phyloP scores from a whole-genome alignment of 2,329 filamentous ascomycete genomes.

The Diaporthe humulicola region DNA sequence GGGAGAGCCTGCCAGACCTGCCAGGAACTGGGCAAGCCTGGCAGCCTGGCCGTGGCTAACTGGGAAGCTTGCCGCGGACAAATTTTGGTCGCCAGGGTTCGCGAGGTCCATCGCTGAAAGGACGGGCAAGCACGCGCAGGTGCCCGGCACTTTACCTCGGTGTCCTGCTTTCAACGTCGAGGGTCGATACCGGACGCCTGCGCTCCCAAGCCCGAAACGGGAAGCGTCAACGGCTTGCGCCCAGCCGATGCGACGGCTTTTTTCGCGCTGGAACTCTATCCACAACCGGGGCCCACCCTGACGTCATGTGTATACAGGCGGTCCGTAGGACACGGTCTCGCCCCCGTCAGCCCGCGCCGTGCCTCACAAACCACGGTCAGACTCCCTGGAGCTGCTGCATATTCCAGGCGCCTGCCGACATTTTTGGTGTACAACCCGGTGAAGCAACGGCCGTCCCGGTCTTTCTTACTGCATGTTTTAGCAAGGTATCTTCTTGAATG shows the following conservation, averaged over 20 bases:
- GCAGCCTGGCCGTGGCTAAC: too few species aligned
- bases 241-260: slow-evolving; percentile 29
- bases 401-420: neutral
- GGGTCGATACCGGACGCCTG: neutral
- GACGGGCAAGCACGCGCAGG: slow-evolving; percentile 1
- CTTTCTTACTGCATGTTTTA: neutral
- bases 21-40: neutral
- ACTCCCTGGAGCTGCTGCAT: slow-evolving; percentile 11
- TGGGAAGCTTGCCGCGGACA: neutral
- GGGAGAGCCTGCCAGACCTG: neutral
- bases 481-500: neutral
- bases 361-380: slow-evolving; percentile 2
- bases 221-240: slow-evolving; percentile 11
- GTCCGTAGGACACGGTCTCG: neutral
- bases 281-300: slow-evolving; percentile 33
- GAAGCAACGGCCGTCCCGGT: neutral
- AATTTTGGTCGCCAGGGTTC: neutral
- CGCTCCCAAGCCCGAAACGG: slow-evolving; percentile 29
- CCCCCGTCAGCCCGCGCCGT: slow-evolving; percentile 10
- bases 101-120: slow-evolving; percentile 32
- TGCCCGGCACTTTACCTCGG: slow-evolving; percentile 20
- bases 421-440: neutral
- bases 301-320: slow-evolving; percentile 28
- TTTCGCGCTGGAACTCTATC: slow-evolving; percentile 33
- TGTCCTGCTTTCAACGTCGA: neutral